Conservation (phyloP, 169 alveolate genomes). For the Haemoproteus tartakovskyi region DNA sequence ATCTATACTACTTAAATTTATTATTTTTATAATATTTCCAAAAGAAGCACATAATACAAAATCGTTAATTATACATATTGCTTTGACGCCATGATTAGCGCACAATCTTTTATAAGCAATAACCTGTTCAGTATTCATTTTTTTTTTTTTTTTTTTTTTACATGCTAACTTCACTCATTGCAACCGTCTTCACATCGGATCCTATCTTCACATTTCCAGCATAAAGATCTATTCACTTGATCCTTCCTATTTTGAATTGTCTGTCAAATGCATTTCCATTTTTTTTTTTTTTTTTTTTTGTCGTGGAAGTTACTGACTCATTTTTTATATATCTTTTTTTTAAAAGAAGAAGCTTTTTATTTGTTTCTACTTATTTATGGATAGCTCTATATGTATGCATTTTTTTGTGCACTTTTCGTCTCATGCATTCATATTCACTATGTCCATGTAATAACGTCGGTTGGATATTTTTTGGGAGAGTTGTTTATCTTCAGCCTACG, state of each 20-base stretch:
- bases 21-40: constrained; percentile 51
- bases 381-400: too few species aligned
- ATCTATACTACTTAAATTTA: constrained; percentile 21
- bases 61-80: constrained; percentile 11
- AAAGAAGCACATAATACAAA: constrained; percentile 16
- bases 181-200: background rate
- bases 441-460: too few species aligned
- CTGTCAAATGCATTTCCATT: background rate
- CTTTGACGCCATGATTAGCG: constrained; percentile 34
- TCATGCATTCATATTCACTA: too few species aligned
- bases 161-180: background rate
- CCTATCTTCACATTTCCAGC: background rate
- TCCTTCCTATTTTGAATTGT: background rate
- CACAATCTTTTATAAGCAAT: constrained; percentile 14
- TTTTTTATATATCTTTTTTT: too few species aligned
- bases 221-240: background rate
- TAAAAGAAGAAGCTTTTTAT: too few species aligned
- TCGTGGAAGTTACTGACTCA: background rate
- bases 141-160: background rate
- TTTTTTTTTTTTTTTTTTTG: background rate
- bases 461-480: too few species aligned
- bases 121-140: background rate
- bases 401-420: too few species aligned
- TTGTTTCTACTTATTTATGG: too few species aligned
- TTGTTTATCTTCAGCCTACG: too few species aligned